Evolutionary conservation across 2,329 filamentous ascomycete genomes (phyloP), one percentile per base, ranked within the genome.

Genomic region (Aspergillus chevalieri): DNA sequence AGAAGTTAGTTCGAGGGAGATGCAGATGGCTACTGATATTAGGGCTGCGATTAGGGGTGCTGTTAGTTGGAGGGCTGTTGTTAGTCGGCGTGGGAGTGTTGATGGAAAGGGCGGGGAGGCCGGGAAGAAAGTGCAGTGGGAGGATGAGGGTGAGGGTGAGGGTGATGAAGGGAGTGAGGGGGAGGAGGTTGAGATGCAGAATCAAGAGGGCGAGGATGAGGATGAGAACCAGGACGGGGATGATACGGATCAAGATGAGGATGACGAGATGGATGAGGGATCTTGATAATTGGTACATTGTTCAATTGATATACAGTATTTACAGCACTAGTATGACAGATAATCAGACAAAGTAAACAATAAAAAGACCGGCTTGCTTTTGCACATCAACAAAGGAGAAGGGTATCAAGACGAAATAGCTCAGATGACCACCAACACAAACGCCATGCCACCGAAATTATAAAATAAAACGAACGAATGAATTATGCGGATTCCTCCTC

Each of bases 401-500:
- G 38, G 38, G 38, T 41, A 41, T 41, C 17, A 36, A 17, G 34
- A 36, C 15, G 15, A 17, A 36, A 36, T n/a, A 17, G 15, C 34
- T 17, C 34, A 36, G 34, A 36, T 9, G 34, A 36, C 34, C 34
- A 41, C 36, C 36, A 41, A 41, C 34, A 41, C 38, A 15, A 41
- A 41, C 38, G n/a, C 38, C 38, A 41, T 19, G 38, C 17, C 17
- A 41, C 38, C 22, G 12, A 41, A 21, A 19, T 19, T 3, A 19
- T 10, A 39, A 17, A 8, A 10, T 17, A 21, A 19, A 22, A 21
- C 8, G 17, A 41, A 19, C 6, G 17, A 21, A 41, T 19, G 10
- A 10, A 41, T 21, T 19, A 41, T 19, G 38, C n/a, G 4, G 15
- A 19, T 12, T 19, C 14, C 24, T 71, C 83, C 44, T 82, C 84